These are phyloP conservation scores for Withania somnifera DNA, from an alignment of 305 asterid species.

Conservation along the genomic window DNA sequence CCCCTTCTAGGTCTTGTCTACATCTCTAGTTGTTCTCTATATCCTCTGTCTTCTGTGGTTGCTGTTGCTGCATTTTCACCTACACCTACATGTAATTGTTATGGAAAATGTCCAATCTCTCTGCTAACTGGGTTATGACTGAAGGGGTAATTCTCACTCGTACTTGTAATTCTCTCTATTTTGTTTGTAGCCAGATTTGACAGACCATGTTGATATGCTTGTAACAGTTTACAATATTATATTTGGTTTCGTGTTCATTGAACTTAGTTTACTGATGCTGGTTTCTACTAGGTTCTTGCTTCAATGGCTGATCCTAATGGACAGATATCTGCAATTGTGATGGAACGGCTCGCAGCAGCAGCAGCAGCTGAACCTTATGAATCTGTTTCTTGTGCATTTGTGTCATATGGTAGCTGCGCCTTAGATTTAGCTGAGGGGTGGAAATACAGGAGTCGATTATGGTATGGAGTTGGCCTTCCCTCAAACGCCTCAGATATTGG, in stretches of 20 bases:
- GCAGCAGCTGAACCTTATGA: constrained; percentile 97
- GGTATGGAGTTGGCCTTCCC: constrained; percentile 90
- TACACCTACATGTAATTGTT: constrained; percentile 1
- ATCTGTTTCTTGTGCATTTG: constrained; percentile 91
- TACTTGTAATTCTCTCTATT: not conserved
- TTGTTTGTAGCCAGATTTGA: not conserved
- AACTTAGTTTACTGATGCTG: constrained; percentile 2
- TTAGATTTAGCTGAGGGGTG: constrained; percentile 89
- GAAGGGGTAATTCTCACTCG: not conserved
- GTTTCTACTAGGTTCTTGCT: constrained; percentile 60
- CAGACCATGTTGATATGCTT: not conserved
- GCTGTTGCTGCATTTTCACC: not conserved
- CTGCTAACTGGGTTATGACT: not conserved
- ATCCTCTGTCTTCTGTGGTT: not conserved
- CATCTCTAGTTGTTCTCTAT: not conserved
- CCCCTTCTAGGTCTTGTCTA: not conserved
- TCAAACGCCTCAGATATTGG: constrained; percentile 46
- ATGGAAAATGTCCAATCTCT: not conserved
- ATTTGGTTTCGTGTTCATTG: constrained; percentile 6
- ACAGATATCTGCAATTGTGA: constrained; percentile 68
- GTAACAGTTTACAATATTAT: not conserved
- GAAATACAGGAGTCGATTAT: constrained; percentile 93
- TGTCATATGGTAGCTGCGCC: constrained; percentile 89
- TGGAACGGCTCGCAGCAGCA: constrained; percentile 95
- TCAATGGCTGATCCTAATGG: constrained; percentile 95